These are phyloP conservation scores for Pleurotus ostreatus DNA, from an alignment of 768 basidiomycete genomes.

Conservation along the genomic window DNA sequence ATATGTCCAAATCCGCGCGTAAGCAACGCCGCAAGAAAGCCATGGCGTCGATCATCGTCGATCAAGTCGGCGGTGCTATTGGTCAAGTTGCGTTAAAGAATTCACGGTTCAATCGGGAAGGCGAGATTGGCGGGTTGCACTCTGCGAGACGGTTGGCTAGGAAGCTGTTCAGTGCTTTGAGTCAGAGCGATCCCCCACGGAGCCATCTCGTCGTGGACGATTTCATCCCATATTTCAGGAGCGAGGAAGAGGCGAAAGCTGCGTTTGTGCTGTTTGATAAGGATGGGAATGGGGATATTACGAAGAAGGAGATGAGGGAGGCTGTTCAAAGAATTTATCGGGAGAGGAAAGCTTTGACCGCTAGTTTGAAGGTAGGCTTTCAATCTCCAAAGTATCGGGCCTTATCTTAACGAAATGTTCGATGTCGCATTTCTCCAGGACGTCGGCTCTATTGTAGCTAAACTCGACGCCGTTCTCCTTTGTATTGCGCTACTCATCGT, in stretches of 20 bases:
- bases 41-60: conserved; percentile 66
- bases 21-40: conserved; percentile 43
- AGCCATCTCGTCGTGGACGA: conserved; percentile 68
- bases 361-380: conserved; percentile 57
- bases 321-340: conserved; percentile 78
- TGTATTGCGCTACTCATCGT: conserved; percentile 52
- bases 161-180: conserved; percentile 63
- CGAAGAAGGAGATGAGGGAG: conserved; percentile 76
- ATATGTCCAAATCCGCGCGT: conserved; percentile 21
- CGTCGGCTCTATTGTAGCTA: conserved; percentile 67
- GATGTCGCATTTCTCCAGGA: conserved; percentile 38
- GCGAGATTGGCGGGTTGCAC: conserved; percentile 48
- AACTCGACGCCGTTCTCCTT: conserved; percentile 73
- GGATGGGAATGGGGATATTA: conserved; percentile 81
- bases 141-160: conserved; percentile 66
- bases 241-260: conserved; percentile 69
- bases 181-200: conserved; percentile 54
- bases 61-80: conserved; percentile 65
- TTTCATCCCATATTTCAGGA: conserved; percentile 74
- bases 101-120: conserved; percentile 53
- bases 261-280: conserved; percentile 74
- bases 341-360: conserved; percentile 67
- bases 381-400: conserved; percentile 5
- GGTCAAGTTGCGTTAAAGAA: conserved; percentile 69
- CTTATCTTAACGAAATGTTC: neutral